phyloP scores from a whole-genome alignment of 371 early-diverging fungal species.

The Entomophthora muscae region DNA sequence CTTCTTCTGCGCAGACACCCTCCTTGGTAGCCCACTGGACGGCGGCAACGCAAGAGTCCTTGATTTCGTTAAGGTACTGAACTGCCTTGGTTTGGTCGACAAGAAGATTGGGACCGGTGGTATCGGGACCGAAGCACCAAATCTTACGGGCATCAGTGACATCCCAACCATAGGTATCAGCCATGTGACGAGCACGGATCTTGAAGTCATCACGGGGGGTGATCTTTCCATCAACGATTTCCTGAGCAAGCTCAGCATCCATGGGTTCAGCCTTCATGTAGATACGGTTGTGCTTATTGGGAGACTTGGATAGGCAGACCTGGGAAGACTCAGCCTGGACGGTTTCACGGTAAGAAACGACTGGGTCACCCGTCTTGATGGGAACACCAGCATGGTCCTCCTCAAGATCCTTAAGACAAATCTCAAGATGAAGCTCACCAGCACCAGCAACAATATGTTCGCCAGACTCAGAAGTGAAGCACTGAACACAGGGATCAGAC shows the following conservation, averaged over 20 bases:
- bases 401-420: constrained; percentile 99
- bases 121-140: constrained; percentile 99
- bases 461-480: constrained; percentile 87
- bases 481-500: constrained; percentile 96
- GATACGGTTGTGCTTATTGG: constrained; percentile 99
- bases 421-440: constrained; percentile 99
- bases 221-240: constrained; percentile 81
- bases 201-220: constrained; percentile 92
- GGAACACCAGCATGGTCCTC: constrained; percentile 99
- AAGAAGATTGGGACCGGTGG: constrained; percentile 85
- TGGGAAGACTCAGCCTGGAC: constrained; percentile 70
- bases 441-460: constrained; percentile 99
- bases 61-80: constrained; percentile 97
- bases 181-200: constrained; percentile 83
- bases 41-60: constrained; percentile 92
- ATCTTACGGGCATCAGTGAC: constrained; percentile 98
- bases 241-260: constrained; percentile 64
- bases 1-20: constrained; percentile 89
- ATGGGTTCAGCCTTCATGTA: constrained; percentile 95
- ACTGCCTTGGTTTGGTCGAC: constrained; percentile 98
- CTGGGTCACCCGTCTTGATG: constrained; percentile 87
- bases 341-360: constrained; percentile 96
- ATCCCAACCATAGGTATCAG: constrained; percentile 90
- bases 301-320: constrained; percentile 90
- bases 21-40: constrained; percentile 94